Conservation (phyloP, 2,329 filamentous ascomycete genomes). For the Colletotrichum sp. region DNA sequence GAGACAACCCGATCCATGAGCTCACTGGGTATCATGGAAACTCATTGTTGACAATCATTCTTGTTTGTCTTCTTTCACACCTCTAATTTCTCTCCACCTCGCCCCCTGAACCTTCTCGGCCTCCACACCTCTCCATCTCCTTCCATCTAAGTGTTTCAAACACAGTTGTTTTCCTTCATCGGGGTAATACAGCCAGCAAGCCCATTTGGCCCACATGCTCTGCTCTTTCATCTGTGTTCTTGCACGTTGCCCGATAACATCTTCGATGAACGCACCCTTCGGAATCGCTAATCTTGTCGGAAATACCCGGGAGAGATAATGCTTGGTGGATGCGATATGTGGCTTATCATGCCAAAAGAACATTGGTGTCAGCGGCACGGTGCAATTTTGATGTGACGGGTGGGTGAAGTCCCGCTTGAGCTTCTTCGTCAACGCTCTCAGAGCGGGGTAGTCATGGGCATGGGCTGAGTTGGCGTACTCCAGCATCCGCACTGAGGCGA, state of each 20-base stretch:
- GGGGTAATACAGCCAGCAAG: conserved; percentile 61
- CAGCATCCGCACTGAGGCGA: conserved; percentile 57
- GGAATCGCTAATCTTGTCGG: conserved; percentile 53
- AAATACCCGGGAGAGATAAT: conserved; percentile 57
- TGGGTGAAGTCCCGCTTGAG: conserved; percentile 45
- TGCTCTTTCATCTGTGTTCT: conserved; percentile 60
- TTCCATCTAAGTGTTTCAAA: conserved; percentile 55
- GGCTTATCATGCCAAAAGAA: conserved; percentile 68
- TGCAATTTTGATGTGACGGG: background rate
- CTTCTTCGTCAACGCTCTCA: conserved; percentile 45
- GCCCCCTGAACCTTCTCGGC: conserved; percentile 26
- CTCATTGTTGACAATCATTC: background rate
- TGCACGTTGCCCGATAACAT: conserved; percentile 59
- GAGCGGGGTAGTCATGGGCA: conserved; percentile 44
- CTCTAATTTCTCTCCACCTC: background rate
- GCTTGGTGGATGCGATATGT: conserved; percentile 52
- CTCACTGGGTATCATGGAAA: background rate
- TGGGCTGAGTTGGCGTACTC: conserved; percentile 54
- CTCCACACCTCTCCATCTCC: conserved; percentile 53
- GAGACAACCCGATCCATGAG: background rate
- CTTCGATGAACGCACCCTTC: conserved; percentile 61
- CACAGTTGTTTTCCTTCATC: conserved; percentile 49
- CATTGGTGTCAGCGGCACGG: conserved; percentile 55
- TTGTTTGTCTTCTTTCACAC: background rate
- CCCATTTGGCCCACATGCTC: conserved; percentile 56